Evolutionary conservation across 192 early-diverging fungal genomes (phyloP), one percentile per base, ranked within the genome.

Genomic region (Podila epigama): DNA sequence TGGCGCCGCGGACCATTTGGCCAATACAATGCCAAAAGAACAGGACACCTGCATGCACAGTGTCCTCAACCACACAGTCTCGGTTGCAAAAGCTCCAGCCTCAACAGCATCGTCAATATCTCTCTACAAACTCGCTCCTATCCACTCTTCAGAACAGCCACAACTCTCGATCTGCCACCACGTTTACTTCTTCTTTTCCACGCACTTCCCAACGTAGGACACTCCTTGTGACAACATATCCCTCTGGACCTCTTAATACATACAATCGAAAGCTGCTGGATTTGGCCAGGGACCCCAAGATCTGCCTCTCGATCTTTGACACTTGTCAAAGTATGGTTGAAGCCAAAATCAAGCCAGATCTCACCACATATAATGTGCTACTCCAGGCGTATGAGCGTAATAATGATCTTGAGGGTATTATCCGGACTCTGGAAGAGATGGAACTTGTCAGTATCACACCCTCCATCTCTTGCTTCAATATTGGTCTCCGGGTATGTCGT

Each of bases 381-480:
- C 39, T 85, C 11, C 48, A 60, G 27, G 81, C 75, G 0, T 71
- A 81, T 51, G 68, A 56, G 31, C 66, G 68, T 15, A 60, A 79
- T 15, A 68, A 66, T 8, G 58, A 65, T 29, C 32, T 51, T 1
- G 22, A 57, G 0, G 34, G 50, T 5, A 71, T 72, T 0, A 52
- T 81, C 32, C 15, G 29, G 0, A 85, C 79, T 0, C 40, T 85
- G 28, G 56, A 75, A 39, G 70, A 79, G 27, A 85, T 85, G 84
- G 44, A 39, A 6, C 42, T 75, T 1, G 58, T 62, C 0, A 71
- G 67, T 3, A 52, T 81, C 15, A 7, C 44, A 8, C 83, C 83
- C 12, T 81, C 65, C 18, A 65, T 81, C 40, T 71, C 75, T 3
- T 62, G 39, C 29, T 86, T 70, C 51, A 82, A 84, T 44, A 62